Evolutionary conservation across 2,329 filamentous ascomycete genomes (phyloP).

Genomic region (Pyrenochaeta sp.): DNA sequence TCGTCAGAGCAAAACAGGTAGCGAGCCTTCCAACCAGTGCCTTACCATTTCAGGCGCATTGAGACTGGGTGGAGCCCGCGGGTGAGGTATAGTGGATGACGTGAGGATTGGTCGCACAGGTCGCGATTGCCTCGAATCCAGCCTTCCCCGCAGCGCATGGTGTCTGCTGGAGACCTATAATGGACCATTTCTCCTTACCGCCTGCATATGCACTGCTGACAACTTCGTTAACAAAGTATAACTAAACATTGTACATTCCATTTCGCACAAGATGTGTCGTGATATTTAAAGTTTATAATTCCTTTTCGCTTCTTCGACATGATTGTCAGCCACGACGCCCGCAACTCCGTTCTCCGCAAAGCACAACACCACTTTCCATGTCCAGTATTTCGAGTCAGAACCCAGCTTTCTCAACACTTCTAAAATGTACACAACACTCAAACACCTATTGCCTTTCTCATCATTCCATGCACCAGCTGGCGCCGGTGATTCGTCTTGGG

Average conservation of each 20-base stretch:
- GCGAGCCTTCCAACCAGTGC: neutral
- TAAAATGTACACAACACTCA: neutral
- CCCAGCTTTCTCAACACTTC: neutral
- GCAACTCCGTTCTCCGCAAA: too few species aligned
- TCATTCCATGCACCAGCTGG: conserved; percentile 1
- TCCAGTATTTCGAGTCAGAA: neutral
- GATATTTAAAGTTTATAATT: too few species aligned
- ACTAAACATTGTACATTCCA: too few species aligned
- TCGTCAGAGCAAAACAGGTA: neutral
- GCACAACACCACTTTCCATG: neutral
- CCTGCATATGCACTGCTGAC: neutral
- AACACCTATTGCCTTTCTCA: neutral
- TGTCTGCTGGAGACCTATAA: neutral
- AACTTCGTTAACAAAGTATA: too few species aligned
- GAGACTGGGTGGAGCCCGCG: neutral
- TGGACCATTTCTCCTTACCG: neutral
- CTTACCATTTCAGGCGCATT: neutral
- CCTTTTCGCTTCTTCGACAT: too few species aligned
- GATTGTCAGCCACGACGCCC: too few species aligned
- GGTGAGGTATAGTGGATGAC: neutral
- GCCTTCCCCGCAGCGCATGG: conserved; percentile 1
- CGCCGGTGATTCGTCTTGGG: neutral
- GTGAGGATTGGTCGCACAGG: neutral
- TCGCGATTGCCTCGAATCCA: neutral
- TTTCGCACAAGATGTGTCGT: too few species aligned